Evolutionary conservation across 2,329 filamentous ascomycete species (phyloP).

Genomic region (Metarhizium brunneum): DNA sequence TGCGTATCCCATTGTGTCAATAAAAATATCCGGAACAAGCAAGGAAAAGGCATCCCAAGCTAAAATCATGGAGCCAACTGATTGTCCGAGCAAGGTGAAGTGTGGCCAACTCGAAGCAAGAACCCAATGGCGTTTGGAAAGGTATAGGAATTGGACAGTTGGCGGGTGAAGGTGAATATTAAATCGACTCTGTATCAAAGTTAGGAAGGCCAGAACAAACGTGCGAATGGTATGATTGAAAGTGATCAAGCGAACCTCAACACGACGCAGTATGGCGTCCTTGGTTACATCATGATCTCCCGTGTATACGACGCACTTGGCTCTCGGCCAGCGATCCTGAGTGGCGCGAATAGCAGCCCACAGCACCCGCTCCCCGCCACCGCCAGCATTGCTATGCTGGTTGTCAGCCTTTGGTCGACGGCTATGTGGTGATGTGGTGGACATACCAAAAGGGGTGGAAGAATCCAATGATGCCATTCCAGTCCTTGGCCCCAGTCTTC

Average conservation of each 20-base stretch:
- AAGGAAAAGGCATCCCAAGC: conserved; percentile 91
- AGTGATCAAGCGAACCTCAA: conserved; percentile 45
- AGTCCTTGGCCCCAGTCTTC: conserved; percentile 38
- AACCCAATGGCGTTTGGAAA: conserved; percentile 79
- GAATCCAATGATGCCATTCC: conserved; percentile 85
- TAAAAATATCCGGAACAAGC: conserved; percentile 83
- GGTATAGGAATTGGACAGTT: conserved; percentile 79
- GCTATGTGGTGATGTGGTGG: background rate
- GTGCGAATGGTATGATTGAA: background rate
- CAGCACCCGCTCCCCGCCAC: conserved; percentile 88
- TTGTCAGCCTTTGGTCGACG: conserved; percentile 3
- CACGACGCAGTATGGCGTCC: conserved; percentile 64
- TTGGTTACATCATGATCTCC: conserved; percentile 88
- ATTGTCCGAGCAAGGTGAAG: conserved; percentile 92
- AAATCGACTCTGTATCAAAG: conserved; percentile 60
- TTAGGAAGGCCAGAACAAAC: background rate
- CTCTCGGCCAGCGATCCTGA: conserved; percentile 78
- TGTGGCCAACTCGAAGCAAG: conserved; percentile 80
- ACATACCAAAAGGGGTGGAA: conserved; percentile 93
- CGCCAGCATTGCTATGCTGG: conserved; percentile 71
- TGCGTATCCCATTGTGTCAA: conserved; percentile 98
- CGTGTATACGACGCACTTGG: conserved; percentile 88
- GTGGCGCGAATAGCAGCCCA: conserved; percentile 93
- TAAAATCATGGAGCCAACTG: conserved; percentile 75
- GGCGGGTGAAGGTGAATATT: conserved; percentile 83